Percentiles rank a stretch among this genome's conserved stretches.
phyloP scores from a whole-genome alignment of 164 flowering plant genomes.

The Warburgia ugandensis region DNA sequence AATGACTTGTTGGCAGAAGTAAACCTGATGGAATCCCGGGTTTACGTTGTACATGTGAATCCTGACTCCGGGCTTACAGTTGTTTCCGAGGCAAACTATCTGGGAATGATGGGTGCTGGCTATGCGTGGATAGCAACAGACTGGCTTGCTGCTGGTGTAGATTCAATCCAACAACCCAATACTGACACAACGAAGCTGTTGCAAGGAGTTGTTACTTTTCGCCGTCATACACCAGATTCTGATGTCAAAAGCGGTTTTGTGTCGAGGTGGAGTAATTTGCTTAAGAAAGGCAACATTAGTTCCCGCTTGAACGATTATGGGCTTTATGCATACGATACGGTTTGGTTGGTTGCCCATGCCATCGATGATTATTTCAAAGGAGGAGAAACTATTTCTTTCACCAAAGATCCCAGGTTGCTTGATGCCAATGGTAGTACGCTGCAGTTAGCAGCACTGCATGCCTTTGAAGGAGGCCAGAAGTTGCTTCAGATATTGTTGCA shows the following conservation, averaged over 20 bases:
- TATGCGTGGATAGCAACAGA: conserved; percentile 95
- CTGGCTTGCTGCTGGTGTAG: conserved; percentile 81
- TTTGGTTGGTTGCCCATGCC: conserved; percentile 77
- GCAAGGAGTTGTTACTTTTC: conserved; percentile 81
- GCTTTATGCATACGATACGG: conserved; percentile 83
- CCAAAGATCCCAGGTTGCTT: conserved; percentile 43
- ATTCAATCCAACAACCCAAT: conserved; percentile 33
- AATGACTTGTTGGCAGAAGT: conserved; percentile 39
- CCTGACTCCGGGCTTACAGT: conserved; percentile 66
- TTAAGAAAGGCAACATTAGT: conserved; percentile 14
- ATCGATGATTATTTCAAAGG: conserved; percentile 47
- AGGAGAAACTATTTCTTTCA: conserved; percentile 53
- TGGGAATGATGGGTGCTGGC: conserved; percentile 59
- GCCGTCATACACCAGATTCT: conserved; percentile 69
- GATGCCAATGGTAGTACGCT: conserved; percentile 35
- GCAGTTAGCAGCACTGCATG: conserved; percentile 35
- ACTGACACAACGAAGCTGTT: conserved; percentile 36
- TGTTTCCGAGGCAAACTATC: conserved; percentile 52
- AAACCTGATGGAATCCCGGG: conserved; percentile 81
- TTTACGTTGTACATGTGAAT: conserved; percentile 71
- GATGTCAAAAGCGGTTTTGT: conserved; percentile 34
- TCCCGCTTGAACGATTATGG: conserved; percentile 53
- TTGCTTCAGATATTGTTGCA: conserved; percentile 36
- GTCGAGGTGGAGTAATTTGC: conserved; percentile 46
- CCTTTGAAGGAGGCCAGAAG: conserved; percentile 49